Evolutionary conservation across 2,329 filamentous ascomycete species (phyloP).

Genomic region (Teratosphaeria zuluensis): DNA sequence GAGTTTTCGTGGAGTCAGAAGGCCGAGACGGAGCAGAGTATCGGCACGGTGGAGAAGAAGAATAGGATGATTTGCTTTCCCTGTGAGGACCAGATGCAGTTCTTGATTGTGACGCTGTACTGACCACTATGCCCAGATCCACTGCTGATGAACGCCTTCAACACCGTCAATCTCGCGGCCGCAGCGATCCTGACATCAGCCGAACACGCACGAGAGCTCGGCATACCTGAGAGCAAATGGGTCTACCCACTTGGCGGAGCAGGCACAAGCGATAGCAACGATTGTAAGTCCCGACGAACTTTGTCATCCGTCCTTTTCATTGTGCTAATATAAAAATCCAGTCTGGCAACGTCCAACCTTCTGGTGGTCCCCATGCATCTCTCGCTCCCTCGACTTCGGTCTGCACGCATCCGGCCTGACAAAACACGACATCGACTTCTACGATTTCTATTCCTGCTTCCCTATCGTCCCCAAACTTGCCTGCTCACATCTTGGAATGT

Average conservation of each 20-base stretch:
- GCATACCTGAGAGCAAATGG: slow-evolving; percentile 48
- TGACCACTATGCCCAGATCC: slow-evolving; percentile 40
- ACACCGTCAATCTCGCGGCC: slow-evolving; percentile 55
- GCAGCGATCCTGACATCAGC: slow-evolving; percentile 52
- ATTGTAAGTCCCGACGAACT: slow-evolving; percentile 36
- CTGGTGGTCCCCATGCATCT: slow-evolving; percentile 49
- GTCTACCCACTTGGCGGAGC: slow-evolving; percentile 57
- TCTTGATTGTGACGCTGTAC: background rate
- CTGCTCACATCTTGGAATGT: slow-evolving; percentile 48
- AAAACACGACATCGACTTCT: slow-evolving; percentile 47
- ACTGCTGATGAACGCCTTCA: slow-evolving; percentile 62
- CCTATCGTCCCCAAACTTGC: slow-evolving; percentile 61
- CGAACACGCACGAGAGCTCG: slow-evolving; percentile 44
- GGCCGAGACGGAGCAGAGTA: slow-evolving; percentile 39
- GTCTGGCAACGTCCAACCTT: slow-evolving; percentile 55
- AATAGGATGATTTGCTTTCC: slow-evolving; percentile 62
- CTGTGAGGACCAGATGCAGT: slow-evolving; percentile 33
- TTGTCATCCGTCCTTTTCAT: background rate
- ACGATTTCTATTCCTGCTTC: slow-evolving; percentile 61
- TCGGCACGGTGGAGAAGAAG: slow-evolving; percentile 44
- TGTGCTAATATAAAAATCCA: slow-evolving; percentile 17
- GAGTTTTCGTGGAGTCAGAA: slow-evolving; percentile 47
- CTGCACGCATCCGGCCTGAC: slow-evolving; percentile 39
- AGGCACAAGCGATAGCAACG: slow-evolving; percentile 47
- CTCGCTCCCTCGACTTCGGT: slow-evolving; percentile 46